Evolutionary conservation across 1,139 yeast species (phyloP).

Genomic region (Nakaseomyces delphensis): DNA sequence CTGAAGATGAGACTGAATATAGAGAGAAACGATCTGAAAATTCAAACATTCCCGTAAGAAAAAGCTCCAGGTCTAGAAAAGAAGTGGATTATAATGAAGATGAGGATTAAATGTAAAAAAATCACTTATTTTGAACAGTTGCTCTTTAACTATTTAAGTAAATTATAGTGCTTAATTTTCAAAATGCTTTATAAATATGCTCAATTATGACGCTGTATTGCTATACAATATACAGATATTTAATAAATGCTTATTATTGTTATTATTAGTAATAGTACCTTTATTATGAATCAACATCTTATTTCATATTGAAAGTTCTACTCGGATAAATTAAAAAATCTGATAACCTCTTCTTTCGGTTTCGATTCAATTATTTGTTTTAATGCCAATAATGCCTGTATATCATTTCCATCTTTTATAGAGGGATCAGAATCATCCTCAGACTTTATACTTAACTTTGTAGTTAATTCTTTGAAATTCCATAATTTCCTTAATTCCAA

Average conservation of each 20-base stretch:
- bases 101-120: constrained; percentile 11
- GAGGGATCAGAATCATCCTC: constrained; percentile 16
- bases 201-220: no score
- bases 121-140: constrained; percentile 1
- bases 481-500: constrained; percentile 26
- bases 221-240: no score
- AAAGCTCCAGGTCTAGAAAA: constrained; percentile 37
- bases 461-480: constrained; percentile 33
- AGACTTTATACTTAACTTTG: constrained; percentile 7
- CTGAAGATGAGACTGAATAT: constrained; percentile 4
- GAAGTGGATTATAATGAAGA: constrained; percentile 38
- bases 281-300: no score
- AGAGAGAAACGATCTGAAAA: constrained; percentile 12
- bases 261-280: neutral
- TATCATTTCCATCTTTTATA: constrained; percentile 31
- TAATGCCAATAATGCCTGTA: constrained; percentile 46
- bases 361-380: constrained; percentile 55
- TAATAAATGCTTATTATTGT: no score
- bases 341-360: constrained; percentile 58
- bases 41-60: constrained; percentile 29
- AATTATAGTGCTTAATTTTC: neutral
- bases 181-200: neutral
- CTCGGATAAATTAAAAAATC: constrained; percentile 39
- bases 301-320: neutral
- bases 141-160: neutral